Conservation (phyloP, 2,329 filamentous ascomycete species). For the Fusarium sarcochroum region DNA sequence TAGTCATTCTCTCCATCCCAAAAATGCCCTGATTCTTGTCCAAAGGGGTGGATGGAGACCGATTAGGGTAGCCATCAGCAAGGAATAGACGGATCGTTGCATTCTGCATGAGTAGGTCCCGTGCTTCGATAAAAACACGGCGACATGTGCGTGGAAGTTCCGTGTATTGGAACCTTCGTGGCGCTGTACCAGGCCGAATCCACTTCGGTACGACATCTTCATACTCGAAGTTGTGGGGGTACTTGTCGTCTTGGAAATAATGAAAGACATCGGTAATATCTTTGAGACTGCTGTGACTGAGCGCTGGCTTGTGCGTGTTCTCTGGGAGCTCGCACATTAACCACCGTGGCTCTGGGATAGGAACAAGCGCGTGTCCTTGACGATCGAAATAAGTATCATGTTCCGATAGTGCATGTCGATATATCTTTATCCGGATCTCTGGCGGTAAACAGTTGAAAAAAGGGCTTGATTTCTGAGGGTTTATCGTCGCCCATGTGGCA, state of each 20-base stretch:
- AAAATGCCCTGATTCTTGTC: neutral
- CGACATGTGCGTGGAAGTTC: slow-evolving; percentile 23
- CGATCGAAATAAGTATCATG: slow-evolving; percentile 7
- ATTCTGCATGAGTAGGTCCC: slow-evolving; percentile 23
- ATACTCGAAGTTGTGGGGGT: neutral
- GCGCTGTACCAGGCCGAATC: slow-evolving; percentile 6
- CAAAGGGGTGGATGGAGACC: neutral
- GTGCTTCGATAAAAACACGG: slow-evolving; percentile 19
- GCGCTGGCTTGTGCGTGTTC: neutral
- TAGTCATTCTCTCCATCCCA: slow-evolving; percentile 11
- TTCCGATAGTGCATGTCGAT: slow-evolving; percentile 7
- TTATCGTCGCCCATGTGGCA: neutral
- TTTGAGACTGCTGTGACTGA: neutral
- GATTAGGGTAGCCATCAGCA: no score
- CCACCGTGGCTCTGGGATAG: slow-evolving; percentile 15
- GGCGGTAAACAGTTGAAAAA: slow-evolving; percentile 8
- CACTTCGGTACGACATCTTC: neutral
- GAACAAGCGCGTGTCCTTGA: neutral
- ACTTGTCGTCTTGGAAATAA: neutral
- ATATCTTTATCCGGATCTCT: slow-evolving; percentile 23
- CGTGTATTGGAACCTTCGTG: slow-evolving; percentile 13
- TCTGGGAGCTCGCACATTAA: slow-evolving; percentile 5
- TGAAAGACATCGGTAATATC: neutral
- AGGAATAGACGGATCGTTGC: slow-evolving; percentile 10
- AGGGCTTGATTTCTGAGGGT: slow-evolving; percentile 12